A percentile compares a stretch with the other conserved stretches of the same genome.
Conservation (phyloP, 75 land plant species). For the Isoetes taiwanensis region DNA sequence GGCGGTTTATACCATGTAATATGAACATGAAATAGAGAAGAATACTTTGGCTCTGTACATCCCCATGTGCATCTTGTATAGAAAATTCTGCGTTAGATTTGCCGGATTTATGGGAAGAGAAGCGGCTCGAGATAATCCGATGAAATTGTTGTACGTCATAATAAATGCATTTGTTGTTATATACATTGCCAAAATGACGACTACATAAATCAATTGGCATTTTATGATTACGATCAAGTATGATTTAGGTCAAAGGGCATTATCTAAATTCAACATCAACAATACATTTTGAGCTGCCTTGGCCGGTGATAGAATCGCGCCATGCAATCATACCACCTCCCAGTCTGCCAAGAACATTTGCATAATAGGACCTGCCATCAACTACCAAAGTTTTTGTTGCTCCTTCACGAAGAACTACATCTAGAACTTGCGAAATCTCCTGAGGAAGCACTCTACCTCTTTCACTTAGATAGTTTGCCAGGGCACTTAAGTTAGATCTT, state of each 20-base stretch:
- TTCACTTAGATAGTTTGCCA: constrained; percentile 9
- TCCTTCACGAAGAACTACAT: constrained; percentile 17
- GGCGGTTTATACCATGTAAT: background rate
- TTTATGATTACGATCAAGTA: no score
- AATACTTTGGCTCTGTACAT: constrained; percentile 12
- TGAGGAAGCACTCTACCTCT: constrained; percentile 7
- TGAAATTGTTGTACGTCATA: background rate
- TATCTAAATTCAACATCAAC: constrained; percentile 12
- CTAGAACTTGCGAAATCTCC: constrained; percentile 13
- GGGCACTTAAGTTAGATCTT: background rate
- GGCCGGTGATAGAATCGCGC: constrained; percentile 14
- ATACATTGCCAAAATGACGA: background rate
- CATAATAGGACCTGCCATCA: constrained; percentile 13
- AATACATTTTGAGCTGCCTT: constrained; percentile 7
- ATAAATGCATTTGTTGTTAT: constrained; percentile 17
- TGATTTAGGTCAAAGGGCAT: background rate
- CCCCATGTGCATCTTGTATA: constrained; percentile 13
- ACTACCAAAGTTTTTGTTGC: constrained; percentile 8
- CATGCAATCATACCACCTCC: constrained; percentile 18
- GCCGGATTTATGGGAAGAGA: constrained; percentile 4
- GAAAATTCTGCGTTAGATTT: constrained; percentile 5
- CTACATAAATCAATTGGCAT: background rate
- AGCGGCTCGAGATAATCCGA: background rate
- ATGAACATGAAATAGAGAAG: background rate
- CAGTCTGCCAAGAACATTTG: constrained; percentile 4